A percentile compares a stretch with the other conserved stretches of the same genome.
phyloP scores from a whole-genome alignment of 2,329 filamentous ascomycete species.

The Talaromyces sp. region DNA sequence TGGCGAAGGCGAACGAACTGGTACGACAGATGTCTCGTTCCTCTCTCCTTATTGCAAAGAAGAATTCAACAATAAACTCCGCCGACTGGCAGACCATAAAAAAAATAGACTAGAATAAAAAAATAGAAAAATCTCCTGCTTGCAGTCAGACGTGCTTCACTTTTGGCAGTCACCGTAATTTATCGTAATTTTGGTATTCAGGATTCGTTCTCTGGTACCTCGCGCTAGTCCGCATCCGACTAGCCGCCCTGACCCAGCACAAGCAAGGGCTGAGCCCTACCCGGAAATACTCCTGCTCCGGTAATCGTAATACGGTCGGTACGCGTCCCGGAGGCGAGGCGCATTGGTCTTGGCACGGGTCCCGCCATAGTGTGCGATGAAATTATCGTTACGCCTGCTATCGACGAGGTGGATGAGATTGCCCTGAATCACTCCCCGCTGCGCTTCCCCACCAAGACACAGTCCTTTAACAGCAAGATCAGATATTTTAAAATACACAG shows the following conservation, averaged over 20 bases:
- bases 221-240: not conserved
- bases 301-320: slow-evolving; percentile 17
- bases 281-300: slow-evolving; percentile 21
- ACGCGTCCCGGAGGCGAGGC: slow-evolving; percentile 10
- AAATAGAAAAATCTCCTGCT: not conserved
- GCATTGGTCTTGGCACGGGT: slow-evolving; percentile 23
- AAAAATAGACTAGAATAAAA: too few species aligned
- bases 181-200: not conserved
- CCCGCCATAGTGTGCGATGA: slow-evolving; percentile 35
- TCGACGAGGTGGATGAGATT: slow-evolving; percentile 19
- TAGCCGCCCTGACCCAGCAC: not conserved
- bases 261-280: slow-evolving; percentile 11
- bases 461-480: not conserved
- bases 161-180: not conserved
- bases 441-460: slow-evolving; percentile 12
- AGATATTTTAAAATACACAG: not conserved
- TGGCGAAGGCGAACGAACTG: not conserved
- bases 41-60: not conserved
- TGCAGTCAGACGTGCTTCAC: not conserved
- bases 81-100: too few species aligned
- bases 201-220: not conserved
- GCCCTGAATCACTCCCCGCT: slow-evolving; percentile 3
- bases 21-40: not conserved
- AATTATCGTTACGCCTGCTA: slow-evolving; percentile 23
- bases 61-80: not conserved